phyloP scores from a whole-genome alignment of 495 filamentous ascomycete species.

The Durotheca rogersii region DNA sequence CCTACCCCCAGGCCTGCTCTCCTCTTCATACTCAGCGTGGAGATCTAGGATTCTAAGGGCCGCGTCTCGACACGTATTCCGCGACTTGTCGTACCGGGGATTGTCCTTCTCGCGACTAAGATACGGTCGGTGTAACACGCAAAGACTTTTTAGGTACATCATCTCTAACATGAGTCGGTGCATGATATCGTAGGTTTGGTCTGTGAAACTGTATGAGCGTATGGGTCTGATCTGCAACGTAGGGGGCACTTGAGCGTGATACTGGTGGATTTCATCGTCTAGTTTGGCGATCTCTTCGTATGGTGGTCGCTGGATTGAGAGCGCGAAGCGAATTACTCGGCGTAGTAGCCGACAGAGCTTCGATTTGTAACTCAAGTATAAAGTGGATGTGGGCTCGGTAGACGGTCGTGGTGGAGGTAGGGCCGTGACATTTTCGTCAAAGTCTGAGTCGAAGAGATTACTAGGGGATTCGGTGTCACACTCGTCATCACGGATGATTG shows the following conservation, averaged over 20 bases:
- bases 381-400: conserved; percentile 46
- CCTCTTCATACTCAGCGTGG: conserved; percentile 41
- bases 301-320: conserved; percentile 31
- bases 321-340: conserved; percentile 39
- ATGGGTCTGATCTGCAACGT: conserved; percentile 35
- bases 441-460: conserved; percentile 51
- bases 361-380: conserved; percentile 47
- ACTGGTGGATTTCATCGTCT: conserved; percentile 38
- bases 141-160: conserved; percentile 43
- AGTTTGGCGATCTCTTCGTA: conserved; percentile 40
- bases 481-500: conserved; percentile 43
- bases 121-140: conserved; percentile 47
- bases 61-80: conserved; percentile 44
- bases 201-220: conserved; percentile 38
- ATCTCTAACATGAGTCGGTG: conserved; percentile 41
- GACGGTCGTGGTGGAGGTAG: conserved; percentile 43
- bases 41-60: conserved; percentile 41
- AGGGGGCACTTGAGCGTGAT: conserved; percentile 33
- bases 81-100: conserved; percentile 31
- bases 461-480: conserved; percentile 48
- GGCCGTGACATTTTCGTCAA: conserved; percentile 41
- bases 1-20: conserved; percentile 40
- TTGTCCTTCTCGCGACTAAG: conserved; percentile 37
- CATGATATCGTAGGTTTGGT: conserved; percentile 38
- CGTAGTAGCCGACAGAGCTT: conserved; percentile 41